These are phyloP conservation scores for Ambrosia trifida DNA, from an alignment of 129 eudicot species.

Conservation along the genomic window DNA sequence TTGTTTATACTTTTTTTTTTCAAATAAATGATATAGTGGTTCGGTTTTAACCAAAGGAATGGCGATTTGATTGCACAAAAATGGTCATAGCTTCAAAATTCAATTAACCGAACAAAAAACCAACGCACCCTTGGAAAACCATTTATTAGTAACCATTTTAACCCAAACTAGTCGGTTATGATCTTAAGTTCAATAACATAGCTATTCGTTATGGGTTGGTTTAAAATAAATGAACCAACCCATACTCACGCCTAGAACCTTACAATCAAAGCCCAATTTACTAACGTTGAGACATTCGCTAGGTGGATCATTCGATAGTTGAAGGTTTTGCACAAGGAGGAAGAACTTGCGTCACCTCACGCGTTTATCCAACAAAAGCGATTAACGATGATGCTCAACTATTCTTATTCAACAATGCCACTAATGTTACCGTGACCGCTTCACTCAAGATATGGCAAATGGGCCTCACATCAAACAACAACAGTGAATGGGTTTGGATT, in stretches of 20 bases:
- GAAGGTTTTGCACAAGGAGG: slow-evolving; percentile 91
- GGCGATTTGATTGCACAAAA: neutral
- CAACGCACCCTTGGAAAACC: too few relatives aligned
- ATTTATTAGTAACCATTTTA: neutral
- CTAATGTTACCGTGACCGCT: slow-evolving; percentile 47
- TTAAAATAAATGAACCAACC: neutral
- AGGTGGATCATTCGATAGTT: slow-evolving; percentile 83
- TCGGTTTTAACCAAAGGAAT: neutral
- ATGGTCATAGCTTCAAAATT: neutral
- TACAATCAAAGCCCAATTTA: neutral
- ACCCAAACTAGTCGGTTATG: neutral
- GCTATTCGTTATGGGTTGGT: neutral
- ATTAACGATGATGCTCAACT: slow-evolving; percentile 46
- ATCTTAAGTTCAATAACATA: neutral
- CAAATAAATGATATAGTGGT: neutral
- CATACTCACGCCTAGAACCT: neutral
- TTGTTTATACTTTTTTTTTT: neutral
- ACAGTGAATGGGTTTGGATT: slow-evolving; percentile 39
- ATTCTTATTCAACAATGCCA: slow-evolving; percentile 74
- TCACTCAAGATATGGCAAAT: slow-evolving; percentile 71
- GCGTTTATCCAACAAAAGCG: slow-evolving; percentile 68
- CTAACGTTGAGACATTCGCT: neutral
- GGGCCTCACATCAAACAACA: slow-evolving; percentile 30
- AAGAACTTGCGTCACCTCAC: slow-evolving; percentile 60
- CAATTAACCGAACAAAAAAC: neutral